These are phyloP conservation scores for Cercospora zeina DNA, from an alignment of 2,329 filamentous ascomycete species.

Conservation along the genomic window DNA sequence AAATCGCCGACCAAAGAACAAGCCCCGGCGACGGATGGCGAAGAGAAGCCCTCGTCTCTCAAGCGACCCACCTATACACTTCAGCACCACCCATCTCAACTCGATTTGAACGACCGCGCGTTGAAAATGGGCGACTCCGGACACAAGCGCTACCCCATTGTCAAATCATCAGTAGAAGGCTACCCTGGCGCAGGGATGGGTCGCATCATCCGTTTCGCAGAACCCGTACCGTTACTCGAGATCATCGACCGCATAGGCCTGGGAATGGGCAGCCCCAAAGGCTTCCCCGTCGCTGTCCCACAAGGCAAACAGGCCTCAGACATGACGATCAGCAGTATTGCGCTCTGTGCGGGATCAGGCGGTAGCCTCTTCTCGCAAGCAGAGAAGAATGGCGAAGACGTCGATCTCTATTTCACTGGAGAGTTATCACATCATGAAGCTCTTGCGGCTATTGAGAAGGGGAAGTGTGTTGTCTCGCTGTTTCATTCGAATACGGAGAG, in stretches of 20 bases:
- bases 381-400: constrained; percentile 48
- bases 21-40: constrained; percentile 22
- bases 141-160: constrained; percentile 57
- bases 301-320: constrained; percentile 57
- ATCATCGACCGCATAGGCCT: constrained; percentile 64
- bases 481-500: constrained; percentile 95
- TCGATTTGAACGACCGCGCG: constrained; percentile 39
- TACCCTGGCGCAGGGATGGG: constrained; percentile 60
- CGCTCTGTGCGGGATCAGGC: constrained; percentile 87
- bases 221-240: constrained; percentile 54
- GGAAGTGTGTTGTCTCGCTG: constrained; percentile 76
- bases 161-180: constrained; percentile 48
- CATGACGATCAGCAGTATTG: constrained; percentile 66
- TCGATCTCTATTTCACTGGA: constrained; percentile 84
- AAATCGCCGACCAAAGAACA: constrained; percentile 17
- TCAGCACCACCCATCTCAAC: constrained; percentile 53
- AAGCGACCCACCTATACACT: constrained; percentile 48
- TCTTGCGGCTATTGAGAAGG: constrained; percentile 78
- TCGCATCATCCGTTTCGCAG: constrained; percentile 58
- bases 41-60: constrained; percentile 41
- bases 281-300: constrained; percentile 64
- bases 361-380: constrained; percentile 70
- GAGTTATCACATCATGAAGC: constrained; percentile 94
- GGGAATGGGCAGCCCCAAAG: constrained; percentile 66
- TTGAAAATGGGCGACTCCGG: constrained; percentile 45